phyloP scores from a whole-genome alignment of 2,329 filamentous ascomycete species.

The Fonsecaea nubica region DNA sequence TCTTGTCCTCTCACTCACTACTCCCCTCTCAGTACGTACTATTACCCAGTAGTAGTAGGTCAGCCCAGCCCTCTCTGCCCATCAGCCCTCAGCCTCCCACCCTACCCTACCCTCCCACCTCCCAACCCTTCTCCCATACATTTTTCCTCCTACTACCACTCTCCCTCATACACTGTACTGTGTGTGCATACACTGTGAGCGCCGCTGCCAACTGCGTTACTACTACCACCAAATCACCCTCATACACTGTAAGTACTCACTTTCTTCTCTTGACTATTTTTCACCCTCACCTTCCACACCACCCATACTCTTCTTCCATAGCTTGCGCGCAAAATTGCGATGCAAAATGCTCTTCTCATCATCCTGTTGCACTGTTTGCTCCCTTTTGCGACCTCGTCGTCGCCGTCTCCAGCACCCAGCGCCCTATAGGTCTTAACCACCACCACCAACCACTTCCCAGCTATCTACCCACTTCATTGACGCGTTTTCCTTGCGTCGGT shows the following conservation, averaged over 20 bases:
- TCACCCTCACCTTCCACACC: conserved; percentile 26
- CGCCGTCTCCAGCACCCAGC: conserved; percentile 33
- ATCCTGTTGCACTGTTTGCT: conserved; percentile 31
- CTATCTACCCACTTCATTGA: conserved; percentile 22
- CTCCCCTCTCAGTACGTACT: not conserved
- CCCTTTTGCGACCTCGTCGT: conserved; percentile 35
- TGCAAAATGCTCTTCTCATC: conserved; percentile 37
- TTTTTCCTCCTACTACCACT: conserved; percentile 23
- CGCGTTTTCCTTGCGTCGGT: conserved; percentile 33
- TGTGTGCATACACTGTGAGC: conserved; percentile 6
- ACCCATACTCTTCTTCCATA: conserved; percentile 24
- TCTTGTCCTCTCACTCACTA: not conserved
- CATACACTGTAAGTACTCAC: conserved; percentile 35
- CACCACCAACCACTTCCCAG: conserved; percentile 37
- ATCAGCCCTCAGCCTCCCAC: conserved; percentile 1
- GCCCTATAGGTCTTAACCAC: conserved; percentile 48
- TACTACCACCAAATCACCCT: conserved; percentile 24
- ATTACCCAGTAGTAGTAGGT: not conserved
- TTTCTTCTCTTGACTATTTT: conserved; percentile 32
- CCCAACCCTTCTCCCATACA: conserved; percentile 18
- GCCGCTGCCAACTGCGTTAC: conserved; percentile 24
- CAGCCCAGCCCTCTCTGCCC: conserved; percentile 2
- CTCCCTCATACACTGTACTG: conserved; percentile 22
- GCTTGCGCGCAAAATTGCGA: conserved; percentile 35
- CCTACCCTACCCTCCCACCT: conserved; percentile 2